Evolutionary conservation across 345 rosid genomes (phyloP).

Genomic region (Rhodomyrtus tomentosa): DNA sequence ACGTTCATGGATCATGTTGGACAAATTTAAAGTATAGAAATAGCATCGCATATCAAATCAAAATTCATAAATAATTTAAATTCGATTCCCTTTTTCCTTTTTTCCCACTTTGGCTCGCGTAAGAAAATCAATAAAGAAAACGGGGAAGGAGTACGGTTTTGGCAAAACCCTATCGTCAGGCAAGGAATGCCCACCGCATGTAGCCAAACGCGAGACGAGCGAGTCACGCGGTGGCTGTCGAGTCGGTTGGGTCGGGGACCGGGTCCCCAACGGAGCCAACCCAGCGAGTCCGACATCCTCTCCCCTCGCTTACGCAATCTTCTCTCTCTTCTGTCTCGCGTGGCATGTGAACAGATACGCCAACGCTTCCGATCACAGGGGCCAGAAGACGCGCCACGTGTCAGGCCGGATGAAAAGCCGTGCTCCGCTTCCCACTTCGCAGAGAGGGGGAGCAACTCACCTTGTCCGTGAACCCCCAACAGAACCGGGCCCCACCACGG

Average conservation of each 20-base stretch:
- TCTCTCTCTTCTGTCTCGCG: neutral
- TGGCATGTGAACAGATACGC: neutral
- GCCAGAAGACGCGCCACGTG: neutral
- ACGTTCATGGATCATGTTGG: too few relatives aligned
- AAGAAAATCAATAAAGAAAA: too few relatives aligned
- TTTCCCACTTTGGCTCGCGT: too few relatives aligned
- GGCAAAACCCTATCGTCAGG: neutral
- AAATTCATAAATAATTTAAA: too few relatives aligned
- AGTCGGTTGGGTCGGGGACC: neutral
- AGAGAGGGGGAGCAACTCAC: neutral
- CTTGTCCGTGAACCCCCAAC: neutral
- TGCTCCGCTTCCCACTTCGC: neutral
- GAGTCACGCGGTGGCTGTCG: neutral
- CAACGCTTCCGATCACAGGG: neutral
- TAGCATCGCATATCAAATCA: too few relatives aligned
- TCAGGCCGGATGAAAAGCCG: neutral
- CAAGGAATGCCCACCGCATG: neutral
- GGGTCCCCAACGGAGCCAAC: neutral
- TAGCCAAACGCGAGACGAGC: neutral
- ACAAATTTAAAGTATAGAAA: too few relatives aligned
- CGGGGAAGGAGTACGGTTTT: too few relatives aligned
- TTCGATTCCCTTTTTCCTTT: too few relatives aligned
- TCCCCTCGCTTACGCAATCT: neutral
- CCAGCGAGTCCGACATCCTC: neutral
- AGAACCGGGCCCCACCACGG: neutral